Base-by-base conservation (phyloP, 1,139 yeast species). In the Kodamaea derodonti region DNA sequence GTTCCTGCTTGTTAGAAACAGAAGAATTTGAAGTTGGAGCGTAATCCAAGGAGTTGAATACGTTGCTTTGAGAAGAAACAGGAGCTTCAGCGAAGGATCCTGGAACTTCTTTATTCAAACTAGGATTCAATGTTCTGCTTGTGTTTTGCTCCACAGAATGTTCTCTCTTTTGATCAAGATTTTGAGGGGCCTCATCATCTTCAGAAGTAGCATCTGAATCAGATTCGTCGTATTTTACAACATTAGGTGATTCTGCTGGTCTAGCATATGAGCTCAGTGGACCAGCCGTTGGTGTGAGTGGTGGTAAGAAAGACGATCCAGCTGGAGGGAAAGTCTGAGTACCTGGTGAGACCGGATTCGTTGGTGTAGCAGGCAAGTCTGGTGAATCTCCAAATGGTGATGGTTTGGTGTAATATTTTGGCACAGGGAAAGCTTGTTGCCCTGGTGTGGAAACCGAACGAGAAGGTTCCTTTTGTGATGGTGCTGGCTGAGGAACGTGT, bases 161-260 rank as follows among this genome's bases (percentile, higher is more conserved):
- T 15, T 25, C 15, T 25, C 51, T 46, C 4, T 56, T 57, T 10
- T 43, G 35, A 9, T 32, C 33, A 6, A 42, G 31, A n/a, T 48
- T 52, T 13, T 48, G 51, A 2, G 54, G 51, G 2, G 52, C 50
- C 6, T 42, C 52, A 17, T 53, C 65, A 25, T 55, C 60, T 18
- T 52, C 58, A 3, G 60, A 50, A 15, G 47, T 22, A 14, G 30
- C 5, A 14, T 27, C 30, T 8, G 51, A 40, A 42, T 43, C 45
- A 2, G 48, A 38, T 26, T 39, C 41, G 9, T 40, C 36, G 35
- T 50, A 52, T 31, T 45, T 51, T 3, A 49, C 57, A 11, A 54
- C 47, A 31, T 54, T 53, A 10, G 60, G 54, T n/a, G 49, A 52
- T 4, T 45, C 52, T 13, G 28, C 17, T 29, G 35, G 14, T 24